These are phyloP conservation scores for Omphalea diandra DNA, from an alignment of 441 rosid genomes.

Conservation along the genomic window DNA sequence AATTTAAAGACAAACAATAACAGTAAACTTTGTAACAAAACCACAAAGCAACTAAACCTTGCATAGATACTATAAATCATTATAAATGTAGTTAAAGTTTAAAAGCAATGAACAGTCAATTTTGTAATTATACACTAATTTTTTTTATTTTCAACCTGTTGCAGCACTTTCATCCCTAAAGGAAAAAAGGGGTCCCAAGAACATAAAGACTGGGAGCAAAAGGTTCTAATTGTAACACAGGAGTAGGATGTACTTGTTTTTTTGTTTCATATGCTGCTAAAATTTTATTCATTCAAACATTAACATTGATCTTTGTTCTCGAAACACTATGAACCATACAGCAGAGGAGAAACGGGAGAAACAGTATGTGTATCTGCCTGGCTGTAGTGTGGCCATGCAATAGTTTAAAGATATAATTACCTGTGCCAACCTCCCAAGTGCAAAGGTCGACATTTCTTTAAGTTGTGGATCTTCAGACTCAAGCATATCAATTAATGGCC, in stretches of 20 bases:
- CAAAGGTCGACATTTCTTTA: conserved; percentile 98
- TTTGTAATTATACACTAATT: no score
- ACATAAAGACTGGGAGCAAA: not conserved
- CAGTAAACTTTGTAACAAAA: not conserved
- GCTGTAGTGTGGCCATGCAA: not conserved
- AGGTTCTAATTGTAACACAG: not conserved
- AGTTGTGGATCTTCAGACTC: conserved; percentile 77
- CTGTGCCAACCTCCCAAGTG: conserved; percentile 99
- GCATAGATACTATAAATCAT: not conserved
- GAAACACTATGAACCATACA: not conserved
- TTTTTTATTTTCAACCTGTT: no score
- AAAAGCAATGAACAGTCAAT: no score
- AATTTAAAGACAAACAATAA: not conserved
- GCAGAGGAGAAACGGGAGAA: no score
- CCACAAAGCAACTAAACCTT: not conserved
- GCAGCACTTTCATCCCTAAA: no score
- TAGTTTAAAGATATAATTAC: conserved; percentile 36
- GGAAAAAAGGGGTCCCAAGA: no score
- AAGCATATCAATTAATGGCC: conserved; percentile 93
- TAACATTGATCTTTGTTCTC: not conserved
- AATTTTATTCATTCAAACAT: not conserved
- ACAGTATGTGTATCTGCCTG: not conserved
- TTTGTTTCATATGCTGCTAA: not conserved
- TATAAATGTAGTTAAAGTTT: no score
- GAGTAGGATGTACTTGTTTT: not conserved